Evolutionary conservation across 345 rosid genomes (phyloP).

Genomic region (Populus simonii): DNA sequence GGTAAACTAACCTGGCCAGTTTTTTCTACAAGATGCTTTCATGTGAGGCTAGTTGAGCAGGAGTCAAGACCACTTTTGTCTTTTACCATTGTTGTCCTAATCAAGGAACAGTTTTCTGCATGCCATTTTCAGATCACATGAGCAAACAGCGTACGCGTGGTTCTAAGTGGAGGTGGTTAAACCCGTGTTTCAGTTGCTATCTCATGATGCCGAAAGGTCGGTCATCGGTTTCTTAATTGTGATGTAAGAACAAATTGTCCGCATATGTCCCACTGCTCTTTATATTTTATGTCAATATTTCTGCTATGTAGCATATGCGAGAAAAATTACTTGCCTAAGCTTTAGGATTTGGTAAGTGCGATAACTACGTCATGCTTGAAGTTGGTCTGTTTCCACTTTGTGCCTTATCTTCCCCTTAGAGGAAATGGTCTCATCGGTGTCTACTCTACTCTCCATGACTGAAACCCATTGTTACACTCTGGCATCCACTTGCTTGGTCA

Average conservation of each 20-base stretch:
- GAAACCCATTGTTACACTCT: background rate
- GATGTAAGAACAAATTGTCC: background rate
- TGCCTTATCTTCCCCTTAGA: no score
- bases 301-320: background rate
- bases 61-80: background rate
- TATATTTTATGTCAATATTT: background rate
- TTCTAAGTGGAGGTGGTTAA: background rate
- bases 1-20: background rate
- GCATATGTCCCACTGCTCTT: background rate
- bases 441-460: background rate
- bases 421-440: background rate
- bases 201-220: background rate
- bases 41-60: background rate
- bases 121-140: background rate
- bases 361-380: no score
- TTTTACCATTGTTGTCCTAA: background rate
- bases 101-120: background rate
- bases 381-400: background rate
- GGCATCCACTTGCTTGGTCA: background rate
- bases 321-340: background rate
- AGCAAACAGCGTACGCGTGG: background rate
- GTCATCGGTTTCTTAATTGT: background rate
- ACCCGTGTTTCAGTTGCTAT: background rate
- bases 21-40: background rate
- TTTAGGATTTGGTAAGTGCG: background rate